Base-by-base conservation (phyloP, 768 basidiomycete genomes). In the Mycena haematopus region DNA sequence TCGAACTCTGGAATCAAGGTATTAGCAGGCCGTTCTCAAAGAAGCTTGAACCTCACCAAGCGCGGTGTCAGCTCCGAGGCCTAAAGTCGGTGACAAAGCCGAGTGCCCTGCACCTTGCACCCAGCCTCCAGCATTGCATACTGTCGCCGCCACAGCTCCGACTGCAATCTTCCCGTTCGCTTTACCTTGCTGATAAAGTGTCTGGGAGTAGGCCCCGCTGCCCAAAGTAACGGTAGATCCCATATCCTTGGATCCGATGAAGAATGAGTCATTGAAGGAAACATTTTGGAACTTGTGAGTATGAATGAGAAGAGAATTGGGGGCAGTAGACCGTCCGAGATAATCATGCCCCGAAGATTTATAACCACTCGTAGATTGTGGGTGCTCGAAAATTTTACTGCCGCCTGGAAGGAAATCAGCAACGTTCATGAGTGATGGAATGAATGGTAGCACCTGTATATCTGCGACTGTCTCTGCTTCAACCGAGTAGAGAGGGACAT, bases 321-420 rank as follows among this genome's bases (percentile, higher is more conserved):
- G 75, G 21, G 76, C 80, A 2, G 80, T 77, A 24, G 81, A 82
- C 11, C 82, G 73, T 2, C 81, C 80, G 10, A 82, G 74, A 63
- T 72, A 78, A 57, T 82, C 81, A 56, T 82, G 80, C 0, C 79
- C 77, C 9, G 65, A 69, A 24, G 57, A 60, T 71, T 71, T 38
- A 77, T 65, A 8, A 70, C 73, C 6, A 75, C 50, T 6, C 69
- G 69, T n/a, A 76, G 63, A 58, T 76, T 72, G 44, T 73, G 70
- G n/a, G 57, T 54, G 13, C 51, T 76, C 9, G 64, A 69, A 35
- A 52, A 62, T 36, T 71, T 71, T 35, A 77, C 66, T 13, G 71
- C 71, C 0, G 78, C 79, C 59, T 82, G 36, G 11, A 10, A 36
- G 13, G 14, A 10, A 15, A 36, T 36, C 13, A 36, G 36, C 13